A percentile compares a stretch with the other conserved stretches of the same genome.
phyloP scores from a whole-genome alignment of 116 monocot genomes.

The Iris pallida region DNA sequence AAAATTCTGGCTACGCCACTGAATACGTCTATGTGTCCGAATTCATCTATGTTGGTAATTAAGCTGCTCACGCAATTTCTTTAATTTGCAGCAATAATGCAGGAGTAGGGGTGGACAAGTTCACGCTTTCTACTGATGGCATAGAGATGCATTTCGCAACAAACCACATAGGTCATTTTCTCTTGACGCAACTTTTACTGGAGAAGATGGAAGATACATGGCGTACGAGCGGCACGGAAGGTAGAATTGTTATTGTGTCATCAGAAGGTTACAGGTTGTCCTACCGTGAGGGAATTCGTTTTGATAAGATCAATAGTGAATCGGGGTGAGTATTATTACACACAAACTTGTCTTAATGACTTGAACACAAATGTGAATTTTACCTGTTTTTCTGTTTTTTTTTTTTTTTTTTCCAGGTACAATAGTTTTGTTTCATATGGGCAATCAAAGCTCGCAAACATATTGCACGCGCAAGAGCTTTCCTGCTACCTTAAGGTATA shows the following conservation, averaged over 20 bases:
- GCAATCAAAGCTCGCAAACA: slow-evolving; percentile 74
- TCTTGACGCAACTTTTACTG: slow-evolving; percentile 57
- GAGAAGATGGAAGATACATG: slow-evolving; percentile 60
- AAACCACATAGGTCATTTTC: slow-evolving; percentile 68
- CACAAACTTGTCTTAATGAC: too few species aligned
- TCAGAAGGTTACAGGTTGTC: slow-evolving; percentile 60
- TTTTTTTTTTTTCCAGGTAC: slow-evolving; percentile 33
- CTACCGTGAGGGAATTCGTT: slow-evolving; percentile 57
- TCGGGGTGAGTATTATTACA: slow-evolving; percentile 27
- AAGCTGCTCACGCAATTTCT: background rate
- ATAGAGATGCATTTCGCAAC: slow-evolving; percentile 59
- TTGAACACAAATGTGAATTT: too few species aligned
- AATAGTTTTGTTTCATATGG: slow-evolving; percentile 46
- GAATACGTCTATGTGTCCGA: too few species aligned
- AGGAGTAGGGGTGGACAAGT: slow-evolving; percentile 25
- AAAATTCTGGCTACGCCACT: too few species aligned
- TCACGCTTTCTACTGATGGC: slow-evolving; percentile 43
- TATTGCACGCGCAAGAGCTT: slow-evolving; percentile 72
- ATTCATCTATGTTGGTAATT: too few species aligned
- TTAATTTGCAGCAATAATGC: slow-evolving; percentile 61
- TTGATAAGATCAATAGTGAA: slow-evolving; percentile 63
- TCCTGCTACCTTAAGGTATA: slow-evolving; percentile 52
- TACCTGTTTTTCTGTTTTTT: too few species aligned
- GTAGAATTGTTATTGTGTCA: slow-evolving; percentile 70
- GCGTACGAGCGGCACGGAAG: slow-evolving; percentile 47